Conservation (phyloP, 75 land plant species). For the Adiantum capillusveneris region DNA sequence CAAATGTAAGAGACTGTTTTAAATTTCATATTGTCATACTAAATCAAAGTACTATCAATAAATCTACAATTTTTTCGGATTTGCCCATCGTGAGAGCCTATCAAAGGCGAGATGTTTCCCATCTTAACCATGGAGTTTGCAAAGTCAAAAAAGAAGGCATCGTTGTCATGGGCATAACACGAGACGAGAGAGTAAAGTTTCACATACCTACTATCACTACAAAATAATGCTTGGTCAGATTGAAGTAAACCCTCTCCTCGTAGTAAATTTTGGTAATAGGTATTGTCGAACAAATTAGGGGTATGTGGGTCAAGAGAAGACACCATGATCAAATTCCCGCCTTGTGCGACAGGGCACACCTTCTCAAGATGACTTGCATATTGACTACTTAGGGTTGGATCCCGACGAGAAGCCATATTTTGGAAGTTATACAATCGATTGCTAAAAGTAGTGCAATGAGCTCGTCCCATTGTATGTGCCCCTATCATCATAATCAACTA, state of each 20-base stretch:
- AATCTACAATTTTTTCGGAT: no score
- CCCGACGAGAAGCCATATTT: no score
- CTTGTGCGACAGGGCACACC: no score
- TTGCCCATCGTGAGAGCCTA: slow-evolving; percentile 13
- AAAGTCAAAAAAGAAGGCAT: slow-evolving; percentile 14
- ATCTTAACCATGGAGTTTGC: slow-evolving; percentile 23
- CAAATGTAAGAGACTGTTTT: no score
- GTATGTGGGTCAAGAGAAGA: background rate
- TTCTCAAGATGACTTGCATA: no score
- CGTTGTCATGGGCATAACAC: background rate
- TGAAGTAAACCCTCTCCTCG: slow-evolving; percentile 9
- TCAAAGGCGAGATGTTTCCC: slow-evolving; percentile 16
- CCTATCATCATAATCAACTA: slow-evolving; percentile 11
- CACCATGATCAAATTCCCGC: no score
- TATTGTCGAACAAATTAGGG: slow-evolving; percentile 21
- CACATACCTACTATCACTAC: background rate
- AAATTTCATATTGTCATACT: no score
- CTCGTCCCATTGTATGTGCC: slow-evolving; percentile 19
- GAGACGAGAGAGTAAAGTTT: background rate
- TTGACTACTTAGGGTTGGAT: no score
- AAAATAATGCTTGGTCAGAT: slow-evolving; percentile 15
- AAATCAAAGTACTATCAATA: no score
- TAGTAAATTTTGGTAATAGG: slow-evolving; percentile 15
- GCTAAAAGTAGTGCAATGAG: slow-evolving; percentile 14
- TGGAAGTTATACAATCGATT: slow-evolving; percentile 8